These are phyloP conservation scores for Ehretia macrophylla DNA, from an alignment of 257 asterid genomes.

Conservation along the genomic window DNA sequence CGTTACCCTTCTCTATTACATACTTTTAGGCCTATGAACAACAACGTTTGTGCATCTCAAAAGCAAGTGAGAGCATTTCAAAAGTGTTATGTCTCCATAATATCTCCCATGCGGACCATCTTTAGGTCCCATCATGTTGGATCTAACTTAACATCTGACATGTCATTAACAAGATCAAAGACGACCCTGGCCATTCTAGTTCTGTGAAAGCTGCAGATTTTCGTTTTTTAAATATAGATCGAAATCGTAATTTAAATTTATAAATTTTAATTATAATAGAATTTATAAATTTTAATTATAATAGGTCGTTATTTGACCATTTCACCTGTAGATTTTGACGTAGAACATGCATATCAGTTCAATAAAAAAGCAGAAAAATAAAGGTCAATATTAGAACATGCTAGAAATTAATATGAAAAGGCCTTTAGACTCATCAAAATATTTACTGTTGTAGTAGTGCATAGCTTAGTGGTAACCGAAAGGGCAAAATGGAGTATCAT, in stretches of 20 bases:
- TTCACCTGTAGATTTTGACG: no score
- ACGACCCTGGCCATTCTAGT: no score
- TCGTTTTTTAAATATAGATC: no score
- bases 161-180: no score
- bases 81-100: neutral
- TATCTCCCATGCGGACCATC: neutral
- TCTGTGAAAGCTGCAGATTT: no score
- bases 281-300: no score
- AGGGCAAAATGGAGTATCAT: slow-evolving; percentile 10
- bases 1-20: slow-evolving; percentile 52
- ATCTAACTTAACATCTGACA: slow-evolving; percentile 8
- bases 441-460: no score
- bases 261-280: no score
- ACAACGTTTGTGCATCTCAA: neutral
- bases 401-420: neutral
- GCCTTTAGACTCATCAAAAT: no score
- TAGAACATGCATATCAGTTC: no score
- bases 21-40: slow-evolving; percentile 42
- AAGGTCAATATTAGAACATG: neutral
- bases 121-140: slow-evolving; percentile 4
- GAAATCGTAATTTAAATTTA: no score
- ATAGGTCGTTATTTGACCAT: no score
- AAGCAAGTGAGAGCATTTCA: neutral
- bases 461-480: slow-evolving; percentile 25
- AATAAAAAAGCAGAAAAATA: neutral